Percentiles rank a stretch among this genome's conserved stretches.
Evolutionary conservation across 2,329 filamentous ascomycete genomes (phyloP).

Genomic region (Monosporascus sp.): DNA sequence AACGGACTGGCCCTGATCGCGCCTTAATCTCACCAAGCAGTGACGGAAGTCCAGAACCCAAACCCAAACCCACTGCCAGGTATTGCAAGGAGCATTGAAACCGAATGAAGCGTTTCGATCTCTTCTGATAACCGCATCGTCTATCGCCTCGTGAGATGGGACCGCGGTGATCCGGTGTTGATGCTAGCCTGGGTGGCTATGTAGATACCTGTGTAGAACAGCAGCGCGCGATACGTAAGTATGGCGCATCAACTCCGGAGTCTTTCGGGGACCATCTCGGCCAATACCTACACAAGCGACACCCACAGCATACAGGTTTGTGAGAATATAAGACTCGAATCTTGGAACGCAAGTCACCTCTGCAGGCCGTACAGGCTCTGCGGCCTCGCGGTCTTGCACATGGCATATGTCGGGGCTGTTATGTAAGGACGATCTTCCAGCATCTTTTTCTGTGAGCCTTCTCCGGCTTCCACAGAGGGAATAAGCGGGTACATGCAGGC

Average conservation of each 20-base stretch:
- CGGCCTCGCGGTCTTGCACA: slow-evolving; percentile 16
- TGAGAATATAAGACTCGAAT: slow-evolving; percentile 12
- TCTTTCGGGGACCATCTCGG: slow-evolving; percentile 18
- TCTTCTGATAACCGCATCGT: background rate
- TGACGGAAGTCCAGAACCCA: background rate
- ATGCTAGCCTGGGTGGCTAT: background rate
- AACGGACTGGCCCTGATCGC: background rate
- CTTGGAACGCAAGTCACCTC: slow-evolving; percentile 12
- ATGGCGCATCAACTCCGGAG: background rate
- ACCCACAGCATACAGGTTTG: slow-evolving; percentile 14
- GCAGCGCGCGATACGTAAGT: background rate
- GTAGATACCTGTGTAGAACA: background rate
- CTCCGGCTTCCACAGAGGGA: slow-evolving; percentile 8
- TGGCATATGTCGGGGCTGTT: slow-evolving; percentile 14
- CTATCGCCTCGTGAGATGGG: background rate
- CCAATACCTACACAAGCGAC: slow-evolving; percentile 11
- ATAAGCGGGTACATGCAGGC: slow-evolving; percentile 19
- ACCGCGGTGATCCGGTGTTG: background rate
- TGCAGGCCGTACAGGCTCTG: slow-evolving; percentile 9
- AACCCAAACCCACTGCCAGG: background rate
- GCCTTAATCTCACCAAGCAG: background rate
- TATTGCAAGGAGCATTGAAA: background rate
- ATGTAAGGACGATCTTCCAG: slow-evolving; percentile 7
- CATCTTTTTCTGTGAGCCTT: slow-evolving; percentile 5
- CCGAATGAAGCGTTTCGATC: background rate